Base-by-base conservation (phyloP, 192 early-diverging fungal species). In the Lunasporangiospora selenospora region DNA sequence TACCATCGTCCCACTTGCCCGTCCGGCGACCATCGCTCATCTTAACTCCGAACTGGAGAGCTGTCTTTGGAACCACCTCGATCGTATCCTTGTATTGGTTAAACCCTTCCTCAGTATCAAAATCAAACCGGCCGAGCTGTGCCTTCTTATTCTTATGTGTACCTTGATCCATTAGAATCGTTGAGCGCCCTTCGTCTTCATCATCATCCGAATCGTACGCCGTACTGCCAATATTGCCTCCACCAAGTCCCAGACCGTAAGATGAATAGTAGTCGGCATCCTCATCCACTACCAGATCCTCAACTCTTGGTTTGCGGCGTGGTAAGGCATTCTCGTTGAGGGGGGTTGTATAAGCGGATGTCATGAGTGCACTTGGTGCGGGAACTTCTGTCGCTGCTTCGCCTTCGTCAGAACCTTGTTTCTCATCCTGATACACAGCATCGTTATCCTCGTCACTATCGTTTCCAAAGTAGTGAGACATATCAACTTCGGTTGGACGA, bases 31-130 rank as follows among this genome's bases (percentile, higher is more conserved):
- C 87, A 45, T 88, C 90, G 18, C 77, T 67, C 62, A 83, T 80
- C 63, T 91, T 92, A 12, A 92, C 84, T 33, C 89, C 91, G 67
- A 88, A 91, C 58, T 91, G 86, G 52, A 86, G 88, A 3, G 91
- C 88, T 18, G 86, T 88, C 77, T 92, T 90, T 0, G 91, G 89
- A 32, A 91, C 61, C 24, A 88, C 82, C 27, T 90, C 90, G 26
- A 91, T 78, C 21, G 75, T 79, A 21, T 88, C 88, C 65, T 92
- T 91, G 51, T 93, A 91, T 31, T 77, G 75, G 29, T 86, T 77
- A 77, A 85, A 92, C 30, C 91, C 88, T 53, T 89, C 90, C 65
- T 91, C 91, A 12, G 76, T 86, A 34, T 93, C 92, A 80, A 93
- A 92, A 69, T 93, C 89, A 66, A 84, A 92, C 12, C 91, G 78